Base-by-base conservation (phyloP, 176 grass and related monocot species). In the Sorghum bicolor region DNA sequence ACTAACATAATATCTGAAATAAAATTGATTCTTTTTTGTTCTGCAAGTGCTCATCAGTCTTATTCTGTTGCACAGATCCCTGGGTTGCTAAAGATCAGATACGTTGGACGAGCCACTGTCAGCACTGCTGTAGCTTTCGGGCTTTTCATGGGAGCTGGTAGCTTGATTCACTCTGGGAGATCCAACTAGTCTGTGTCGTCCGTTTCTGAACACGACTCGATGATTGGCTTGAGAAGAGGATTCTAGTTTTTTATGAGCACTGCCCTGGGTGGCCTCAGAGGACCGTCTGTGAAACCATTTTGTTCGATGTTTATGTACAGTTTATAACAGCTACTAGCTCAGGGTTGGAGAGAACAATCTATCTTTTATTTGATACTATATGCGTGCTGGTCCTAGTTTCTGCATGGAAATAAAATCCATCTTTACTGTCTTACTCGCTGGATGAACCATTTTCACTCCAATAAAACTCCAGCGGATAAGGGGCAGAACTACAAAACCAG, bases 151-250 rank as follows among this genome's bases (percentile, higher is more conserved):
- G 93, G 89, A 75, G 91, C 93, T 52, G 96, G 96, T 22, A 93
- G 91, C 77, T 92, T 98, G 87, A 93, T 98, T 92, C 89, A 95
- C 33, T 93, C 87, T 67, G 93, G 93, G n/a, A 95, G 85, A 83
- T 91, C 79, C n/a, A 91, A 93, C 76, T 97, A 90, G 90, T 47
- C 61, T n/a, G 26, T 10, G 19, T 76, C 69, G 16, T 1, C 24
- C 4, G 33, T 80, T 76, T 77, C 48, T 81, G 16, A 65, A 71
- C 69, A 36, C 68, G 30, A 30, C 52, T 85, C 8, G 22, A 38
- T 45, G 25, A 31, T 44, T 15, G 3, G 9, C 58, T 44, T 37
- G 19, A 66, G 77, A 66, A 1, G 28, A 64, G 60, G 77, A 79
- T 61, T 77, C 33, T 47, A 65, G 10, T 20, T 33, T 65, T 84